These are phyloP conservation scores for Aspergillus japonicus DNA, from an alignment of 2,329 filamentous ascomycete species.

Conservation along the genomic window DNA sequence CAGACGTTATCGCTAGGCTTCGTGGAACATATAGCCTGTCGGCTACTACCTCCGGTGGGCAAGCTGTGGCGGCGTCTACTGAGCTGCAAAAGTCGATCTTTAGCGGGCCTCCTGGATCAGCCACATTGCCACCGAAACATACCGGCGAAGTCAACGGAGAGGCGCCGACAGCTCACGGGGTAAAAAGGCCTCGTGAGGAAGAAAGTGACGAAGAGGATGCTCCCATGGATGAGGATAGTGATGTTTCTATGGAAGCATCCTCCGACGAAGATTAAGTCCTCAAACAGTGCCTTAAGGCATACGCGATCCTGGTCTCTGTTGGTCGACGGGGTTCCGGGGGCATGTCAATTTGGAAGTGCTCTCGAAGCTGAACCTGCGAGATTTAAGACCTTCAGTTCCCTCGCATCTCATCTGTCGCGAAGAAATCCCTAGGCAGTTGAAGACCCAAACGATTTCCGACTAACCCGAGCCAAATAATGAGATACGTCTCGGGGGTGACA, in stretches of 20 bases:
- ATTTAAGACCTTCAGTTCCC: slow-evolving; percentile 20
- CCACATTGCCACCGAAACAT: slow-evolving; percentile 51
- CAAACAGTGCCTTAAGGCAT: not conserved
- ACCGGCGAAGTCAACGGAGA: slow-evolving; percentile 46
- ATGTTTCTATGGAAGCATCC: slow-evolving; percentile 68
- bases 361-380: slow-evolving; percentile 8
- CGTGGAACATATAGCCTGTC: slow-evolving; percentile 84
- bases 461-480: slow-evolving; percentile 86
- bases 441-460: slow-evolving; percentile 78
- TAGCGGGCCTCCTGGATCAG: slow-evolving; percentile 55
- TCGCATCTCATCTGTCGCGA: slow-evolving; percentile 26
- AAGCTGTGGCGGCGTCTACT: slow-evolving; percentile 62
- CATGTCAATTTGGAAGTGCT: not conserved
- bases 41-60: slow-evolving; percentile 46
- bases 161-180: slow-evolving; percentile 52
- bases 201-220: slow-evolving; percentile 54
- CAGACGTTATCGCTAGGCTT: slow-evolving; percentile 82
- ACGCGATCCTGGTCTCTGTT: not conserved
- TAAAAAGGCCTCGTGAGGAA: slow-evolving; percentile 70
- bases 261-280: slow-evolving; percentile 66
- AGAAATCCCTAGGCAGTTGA: slow-evolving; percentile 69
- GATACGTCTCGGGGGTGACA: slow-evolving; percentile 62
- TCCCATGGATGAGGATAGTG: slow-evolving; percentile 66
- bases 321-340: not conserved
- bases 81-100: slow-evolving; percentile 79